Conservation (phyloP, 2,329 filamentous ascomycete species). For the Leptographium flavum region DNA sequence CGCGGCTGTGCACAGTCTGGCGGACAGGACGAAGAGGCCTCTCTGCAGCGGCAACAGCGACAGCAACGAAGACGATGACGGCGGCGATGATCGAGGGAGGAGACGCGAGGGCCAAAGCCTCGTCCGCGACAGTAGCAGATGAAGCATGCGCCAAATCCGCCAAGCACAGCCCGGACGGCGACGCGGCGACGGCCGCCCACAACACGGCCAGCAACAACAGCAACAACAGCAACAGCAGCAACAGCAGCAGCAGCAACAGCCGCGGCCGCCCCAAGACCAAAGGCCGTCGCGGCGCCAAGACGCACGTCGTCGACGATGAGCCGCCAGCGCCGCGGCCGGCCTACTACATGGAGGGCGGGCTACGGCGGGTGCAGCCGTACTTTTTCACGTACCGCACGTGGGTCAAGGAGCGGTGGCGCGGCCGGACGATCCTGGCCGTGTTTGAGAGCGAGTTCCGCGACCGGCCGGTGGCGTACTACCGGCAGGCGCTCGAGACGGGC, state of each 20-base stretch:
- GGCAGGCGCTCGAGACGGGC: slow-evolving; percentile 65
- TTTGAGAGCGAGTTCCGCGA: slow-evolving; percentile 90
- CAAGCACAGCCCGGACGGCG: too few relatives aligned
- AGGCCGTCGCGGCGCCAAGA: neutral
- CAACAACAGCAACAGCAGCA: neutral
- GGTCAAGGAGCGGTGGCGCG: slow-evolving; percentile 89
- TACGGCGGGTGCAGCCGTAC: slow-evolving; percentile 76
- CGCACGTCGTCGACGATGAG: neutral
- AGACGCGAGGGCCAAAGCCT: too few relatives aligned
- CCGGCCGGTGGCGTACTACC: slow-evolving; percentile 74
- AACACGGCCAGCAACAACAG: too few relatives aligned
- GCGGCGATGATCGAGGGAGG: too few relatives aligned
- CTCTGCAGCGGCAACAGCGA: too few relatives aligned
- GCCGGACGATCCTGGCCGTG: slow-evolving; percentile 66
- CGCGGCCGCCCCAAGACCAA: neutral
- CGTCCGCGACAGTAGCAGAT: too few relatives aligned
- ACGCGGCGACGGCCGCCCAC: neutral
- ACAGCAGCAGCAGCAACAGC: neutral
- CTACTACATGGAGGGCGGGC: slow-evolving; percentile 70
- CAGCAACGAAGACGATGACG: too few relatives aligned
- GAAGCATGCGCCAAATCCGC: too few relatives aligned
- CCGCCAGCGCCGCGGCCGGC: slow-evolving; percentile 28
- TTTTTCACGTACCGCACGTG: slow-evolving; percentile 90
- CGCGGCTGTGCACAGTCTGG: too few relatives aligned
- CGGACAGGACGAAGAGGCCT: too few relatives aligned